Evolutionary conservation across 257 asterid genomes (phyloP).

Genomic region (Fraxinus excelsior): DNA sequence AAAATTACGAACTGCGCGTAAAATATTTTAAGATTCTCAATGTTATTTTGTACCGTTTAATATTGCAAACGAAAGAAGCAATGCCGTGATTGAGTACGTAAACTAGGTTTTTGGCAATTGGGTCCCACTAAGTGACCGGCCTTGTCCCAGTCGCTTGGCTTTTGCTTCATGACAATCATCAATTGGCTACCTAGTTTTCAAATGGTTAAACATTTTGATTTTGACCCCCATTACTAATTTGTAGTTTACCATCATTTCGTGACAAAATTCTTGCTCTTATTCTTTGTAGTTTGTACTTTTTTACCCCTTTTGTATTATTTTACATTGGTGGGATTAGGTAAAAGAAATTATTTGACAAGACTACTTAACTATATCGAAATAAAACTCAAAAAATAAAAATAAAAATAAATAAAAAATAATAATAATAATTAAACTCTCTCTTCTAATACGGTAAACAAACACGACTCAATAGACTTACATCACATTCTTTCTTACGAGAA

Average conservation of each 20-base stretch:
- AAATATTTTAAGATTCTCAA: too few species aligned
- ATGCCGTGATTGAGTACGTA: background rate
- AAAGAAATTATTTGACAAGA: too few species aligned
- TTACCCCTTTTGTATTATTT: too few species aligned
- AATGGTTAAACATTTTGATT: conserved; percentile 10
- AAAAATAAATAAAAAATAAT: too few species aligned
- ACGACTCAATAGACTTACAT: background rate
- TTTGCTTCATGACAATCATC: background rate
- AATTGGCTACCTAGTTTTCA: background rate
- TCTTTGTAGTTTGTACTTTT: too few species aligned
- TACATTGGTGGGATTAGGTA: too few species aligned
- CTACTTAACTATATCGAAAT: too few species aligned
- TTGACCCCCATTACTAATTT: background rate
- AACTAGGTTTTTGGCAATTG: conserved; percentile 17
- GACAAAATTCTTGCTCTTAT: too few species aligned
- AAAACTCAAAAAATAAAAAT: too few species aligned
- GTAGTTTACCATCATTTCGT: background rate
- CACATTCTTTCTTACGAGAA: background rate
- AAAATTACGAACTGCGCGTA: too few species aligned
- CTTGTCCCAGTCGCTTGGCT: conserved; percentile 14
- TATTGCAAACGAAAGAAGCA: background rate
- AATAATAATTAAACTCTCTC: too few species aligned
- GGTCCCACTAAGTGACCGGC: conserved; percentile 31
- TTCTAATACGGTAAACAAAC: too few species aligned
- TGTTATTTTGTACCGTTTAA: background rate